Base-by-base conservation (phyloP, 2,329 filamentous ascomycete species). In the Chrysosporium keratinophilum region DNA sequence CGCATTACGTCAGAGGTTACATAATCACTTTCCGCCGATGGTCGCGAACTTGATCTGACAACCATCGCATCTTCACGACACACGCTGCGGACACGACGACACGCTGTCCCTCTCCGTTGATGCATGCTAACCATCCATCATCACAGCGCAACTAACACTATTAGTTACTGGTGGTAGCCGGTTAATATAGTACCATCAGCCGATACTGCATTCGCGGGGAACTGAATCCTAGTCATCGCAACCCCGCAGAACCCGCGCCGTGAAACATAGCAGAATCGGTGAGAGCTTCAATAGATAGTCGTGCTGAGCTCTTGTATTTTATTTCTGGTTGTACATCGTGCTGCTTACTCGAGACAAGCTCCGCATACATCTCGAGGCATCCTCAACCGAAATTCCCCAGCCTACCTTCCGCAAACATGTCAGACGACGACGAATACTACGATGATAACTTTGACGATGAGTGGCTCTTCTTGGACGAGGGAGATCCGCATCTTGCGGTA, bases 391-490 rank as follows among this genome's bases (percentile, higher is more conserved):
- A 34, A 42, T 42, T 19, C 17, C 20, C 31, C 20, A n/a, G 20
- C 28, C 34, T 20, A 34, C 52, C 9, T 14, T 11, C 2, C 9
- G 20, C 15, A 7, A 40, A 52, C 19, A 62, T 63, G 61, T 62
- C 61, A 11, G 61, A 60, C 28, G 55, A 50, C 33, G 48, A 60
- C n/a, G 61, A 60, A 11, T 58, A 62, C 7, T 61, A 55, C 35
- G 56, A 57, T 35, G 55, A 57, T 3, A 49, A 37, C 14, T 56
- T 45, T 19, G 57, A 58, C 7, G 56, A 49, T 2, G 56, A 57
- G 6, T 57, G 44, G 50, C 14, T 58, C 10, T 57, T 47, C 41
- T 39, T 54, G 37, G 58, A 58, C 39, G 55, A 54, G 14, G 56
- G 52, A 31, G 56, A 61, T 15, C 28, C 42, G 6, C 43, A 49